phyloP scores from a whole-genome alignment of 2,329 filamentous ascomycete genomes.

The Raffaelea deltoideospora region DNA sequence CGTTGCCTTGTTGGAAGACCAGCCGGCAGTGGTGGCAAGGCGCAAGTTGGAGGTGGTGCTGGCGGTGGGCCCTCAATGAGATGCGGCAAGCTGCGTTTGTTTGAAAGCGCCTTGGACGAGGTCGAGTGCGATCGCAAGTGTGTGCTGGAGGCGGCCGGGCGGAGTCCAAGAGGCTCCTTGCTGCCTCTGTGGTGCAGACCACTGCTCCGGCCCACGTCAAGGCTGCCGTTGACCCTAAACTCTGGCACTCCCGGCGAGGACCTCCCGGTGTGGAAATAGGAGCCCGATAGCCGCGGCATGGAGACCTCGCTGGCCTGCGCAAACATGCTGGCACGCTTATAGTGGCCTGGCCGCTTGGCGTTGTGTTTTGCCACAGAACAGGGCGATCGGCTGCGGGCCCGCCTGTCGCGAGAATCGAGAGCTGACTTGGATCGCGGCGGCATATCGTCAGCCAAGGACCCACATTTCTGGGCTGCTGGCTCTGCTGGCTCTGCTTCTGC shows the following conservation, averaged over 20 bases:
- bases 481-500: too few species aligned
- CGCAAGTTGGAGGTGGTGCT: slow-evolving; percentile 37
- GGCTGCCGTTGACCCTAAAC: background rate
- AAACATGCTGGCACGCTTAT: slow-evolving; percentile 14
- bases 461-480: too few species aligned
- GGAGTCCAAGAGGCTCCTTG: slow-evolving; percentile 2
- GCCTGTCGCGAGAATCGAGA: too few species aligned
- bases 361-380: background rate
- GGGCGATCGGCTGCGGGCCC: background rate
- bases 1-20: background rate
- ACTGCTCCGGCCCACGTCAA: too few species aligned
- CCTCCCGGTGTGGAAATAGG: too few species aligned
- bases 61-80: slow-evolving; percentile 34
- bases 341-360: background rate
- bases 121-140: slow-evolving; percentile 12
- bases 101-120: slow-evolving; percentile 9
- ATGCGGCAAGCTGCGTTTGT: slow-evolving; percentile 35
- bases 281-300: too few species aligned
- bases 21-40: slow-evolving; percentile 29
- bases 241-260: background rate
- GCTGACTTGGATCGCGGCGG: slow-evolving; percentile 1
- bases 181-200: background rate
- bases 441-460: too few species aligned
- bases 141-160: slow-evolving; percentile 8
- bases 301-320: slow-evolving; percentile 7